A percentile compares a stretch with the other conserved stretches of the same genome.
These are phyloP conservation scores for Cucumis hystrix DNA, from an alignment of 306 rosid species.

Conservation along the genomic window DNA sequence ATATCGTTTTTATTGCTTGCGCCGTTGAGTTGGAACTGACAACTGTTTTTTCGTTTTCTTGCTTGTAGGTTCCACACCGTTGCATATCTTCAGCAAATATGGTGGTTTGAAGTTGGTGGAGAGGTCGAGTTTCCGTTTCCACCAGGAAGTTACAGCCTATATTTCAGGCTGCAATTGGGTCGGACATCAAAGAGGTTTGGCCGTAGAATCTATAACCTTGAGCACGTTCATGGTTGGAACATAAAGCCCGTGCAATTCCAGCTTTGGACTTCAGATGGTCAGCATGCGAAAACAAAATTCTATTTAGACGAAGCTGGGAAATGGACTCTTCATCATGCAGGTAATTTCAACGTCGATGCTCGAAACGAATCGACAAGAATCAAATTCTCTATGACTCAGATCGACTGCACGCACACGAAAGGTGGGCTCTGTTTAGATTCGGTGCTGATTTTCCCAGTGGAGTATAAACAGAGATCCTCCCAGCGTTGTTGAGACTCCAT, in stretches of 20 bases:
- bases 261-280: constrained; percentile 82
- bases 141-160: constrained; percentile 63
- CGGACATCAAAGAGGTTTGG: constrained; percentile 59
- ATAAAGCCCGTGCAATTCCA: constrained; percentile 70
- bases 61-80: constrained; percentile 42
- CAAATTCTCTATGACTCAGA: constrained; percentile 87
- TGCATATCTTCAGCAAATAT: constrained; percentile 86
- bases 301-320: constrained; percentile 53
- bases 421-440: constrained; percentile 96
- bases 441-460: constrained; percentile 52
- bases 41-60: not conserved
- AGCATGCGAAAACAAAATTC: constrained; percentile 47
- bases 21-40: not conserved
- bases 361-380: constrained; percentile 41
- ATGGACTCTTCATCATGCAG: constrained; percentile 69
- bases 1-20: not conserved
- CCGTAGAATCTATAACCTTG: constrained; percentile 52
- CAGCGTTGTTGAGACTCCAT: constrained; percentile 33
- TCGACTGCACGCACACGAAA: constrained; percentile 94
- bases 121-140: constrained; percentile 91
- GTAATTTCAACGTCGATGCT: constrained; percentile 59
- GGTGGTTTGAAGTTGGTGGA: constrained; percentile 99
- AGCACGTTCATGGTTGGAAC: constrained; percentile 92
- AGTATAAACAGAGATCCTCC: constrained; percentile 36
- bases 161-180: constrained; percentile 66